Base-by-base conservation (phyloP, 2,329 filamentous ascomycete genomes). In the Colletotrichum filicis region DNA sequence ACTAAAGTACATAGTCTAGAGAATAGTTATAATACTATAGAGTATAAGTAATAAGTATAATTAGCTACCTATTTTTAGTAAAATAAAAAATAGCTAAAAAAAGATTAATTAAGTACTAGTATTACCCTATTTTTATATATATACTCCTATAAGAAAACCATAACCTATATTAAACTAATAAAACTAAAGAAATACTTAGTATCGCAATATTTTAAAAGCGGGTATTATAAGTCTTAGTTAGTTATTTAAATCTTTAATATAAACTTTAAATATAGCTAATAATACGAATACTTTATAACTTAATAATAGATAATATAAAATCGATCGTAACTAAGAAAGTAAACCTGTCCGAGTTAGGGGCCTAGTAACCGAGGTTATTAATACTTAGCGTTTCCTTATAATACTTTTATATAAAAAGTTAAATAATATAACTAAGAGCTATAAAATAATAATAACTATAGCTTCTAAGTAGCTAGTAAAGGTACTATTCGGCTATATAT, bases 341-440 rank as follows among this genome's bases (percentile, higher is more conserved):
- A 63, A 55, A 63, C 2, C 46, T 11, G 12, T 52, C 46, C 1
- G 19, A 63, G 26, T 52, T 28, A 0, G n/a, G 42, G 14, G 60
- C 26, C 46, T 28, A 52, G 46, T 19, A 19, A 19, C 30, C 28
- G 2, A 63, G 46, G 19, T 63, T 37, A 11, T 63, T 24, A 1
- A 63, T 53, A 8, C 60, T 28, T 42, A 7, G 62, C 19, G 28
- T 65, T 49, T 65, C 9, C 11, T 65, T 65, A 19, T 5, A 55
- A 9, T 56, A 55, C 62, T 65, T 65, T 42, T 55, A 14, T 22
- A 65, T 65, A 8, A 65, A n/a, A 11, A 65, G 22, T 32, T 65
- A n/a, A 37, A 19, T 0, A 9, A 56, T 4, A 22, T 42, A 9
- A 19, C 61, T n/a, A 4, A 56, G 11, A n/a, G 61, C 37, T 1